These are phyloP conservation scores for Metschnikowia borealis DNA, from an alignment of 805 yeast species.

Conservation along the genomic window DNA sequence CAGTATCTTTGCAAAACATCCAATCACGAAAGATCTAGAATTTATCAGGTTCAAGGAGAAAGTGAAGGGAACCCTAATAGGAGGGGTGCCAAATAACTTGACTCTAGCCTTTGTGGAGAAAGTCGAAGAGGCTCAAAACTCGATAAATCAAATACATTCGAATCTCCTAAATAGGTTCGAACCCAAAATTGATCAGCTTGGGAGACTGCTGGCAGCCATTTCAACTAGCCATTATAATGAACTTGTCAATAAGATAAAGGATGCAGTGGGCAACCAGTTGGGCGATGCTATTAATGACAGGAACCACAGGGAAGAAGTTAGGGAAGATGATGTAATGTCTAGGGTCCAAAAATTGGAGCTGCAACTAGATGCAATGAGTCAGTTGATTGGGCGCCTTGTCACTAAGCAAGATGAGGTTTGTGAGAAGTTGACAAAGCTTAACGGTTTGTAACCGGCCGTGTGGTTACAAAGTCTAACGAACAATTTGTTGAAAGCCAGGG, in stretches of 20 bases:
- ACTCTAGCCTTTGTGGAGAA: neutral
- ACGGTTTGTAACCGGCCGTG: too few relatives aligned
- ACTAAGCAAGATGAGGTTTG: neutral
- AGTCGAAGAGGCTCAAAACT: neutral
- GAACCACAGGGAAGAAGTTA: neutral
- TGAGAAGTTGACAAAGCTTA: too few relatives aligned
- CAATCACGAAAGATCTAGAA: neutral
- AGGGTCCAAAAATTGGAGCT: neutral
- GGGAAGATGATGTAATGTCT: neutral
- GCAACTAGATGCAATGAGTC: neutral
- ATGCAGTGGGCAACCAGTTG: neutral
- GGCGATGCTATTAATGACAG: neutral
- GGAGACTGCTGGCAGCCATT: too few relatives aligned
- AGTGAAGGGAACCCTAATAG: neutral
- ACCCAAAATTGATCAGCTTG: too few relatives aligned
- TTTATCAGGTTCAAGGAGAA: neutral
- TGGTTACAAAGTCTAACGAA: too few relatives aligned
- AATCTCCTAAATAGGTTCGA: neutral
- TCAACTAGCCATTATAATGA: too few relatives aligned
- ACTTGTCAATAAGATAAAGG: neutral
- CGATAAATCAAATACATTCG: neutral
- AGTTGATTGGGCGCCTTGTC: neutral
- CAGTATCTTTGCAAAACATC: neutral
- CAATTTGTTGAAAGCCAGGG: too few relatives aligned
- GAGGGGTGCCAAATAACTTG: neutral